Base-by-base conservation (phyloP, 108 stramenopile species). In the Discostella stelligeroides region DNA sequence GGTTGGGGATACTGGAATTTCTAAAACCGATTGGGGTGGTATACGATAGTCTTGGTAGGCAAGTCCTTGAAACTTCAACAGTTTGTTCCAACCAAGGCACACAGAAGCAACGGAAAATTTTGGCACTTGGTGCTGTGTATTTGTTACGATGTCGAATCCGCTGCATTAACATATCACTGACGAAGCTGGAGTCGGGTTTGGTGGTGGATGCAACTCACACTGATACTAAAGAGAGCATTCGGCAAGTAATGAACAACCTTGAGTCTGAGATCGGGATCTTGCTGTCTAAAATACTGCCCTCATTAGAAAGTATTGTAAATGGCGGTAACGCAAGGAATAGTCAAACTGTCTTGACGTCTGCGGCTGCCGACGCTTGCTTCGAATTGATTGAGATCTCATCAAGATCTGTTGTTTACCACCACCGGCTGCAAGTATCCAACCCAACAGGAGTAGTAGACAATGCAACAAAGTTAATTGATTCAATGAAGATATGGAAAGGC, bases 321-420 rank as follows among this genome's bases (percentile, higher is more conserved):
- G 34, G n/a, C 18, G 34, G n/a, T 10, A 28, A 4, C 30, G 57
- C 9, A n/a, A 37, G n/a, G 0, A 20, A 18, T 20, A 34, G 57
- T 40, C 62, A 61, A 40, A 72, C 71, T 4, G 21, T 63, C 29
- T 56, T 72, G 34, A 57, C 28, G 15, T 56, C 71, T 6, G 62
- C 62, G 18, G 62, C 71, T 13, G 29, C 47, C 1, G 71, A 72
- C 40, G 62, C 71, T 24, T 72, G 28, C 54, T 72, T 63, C 42
- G 71, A 72, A 56, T 55, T 72, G 71, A 63, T 72, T 23, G 71
- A 72, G 17, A 29, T 46, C 13, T 63, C 62, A 11, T 23, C 71
- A 27, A 63, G 63, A 46, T 29, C 50, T 12, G 4, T 23, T 23
- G 27, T 37, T 2, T 29, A 40, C 18, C 37, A 28, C 18, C 27